Percentiles rank a stretch among this genome's conserved stretches.
phyloP scores from a whole-genome alignment of 306 rosid genomes.

The Begonia loranthoides region DNA sequence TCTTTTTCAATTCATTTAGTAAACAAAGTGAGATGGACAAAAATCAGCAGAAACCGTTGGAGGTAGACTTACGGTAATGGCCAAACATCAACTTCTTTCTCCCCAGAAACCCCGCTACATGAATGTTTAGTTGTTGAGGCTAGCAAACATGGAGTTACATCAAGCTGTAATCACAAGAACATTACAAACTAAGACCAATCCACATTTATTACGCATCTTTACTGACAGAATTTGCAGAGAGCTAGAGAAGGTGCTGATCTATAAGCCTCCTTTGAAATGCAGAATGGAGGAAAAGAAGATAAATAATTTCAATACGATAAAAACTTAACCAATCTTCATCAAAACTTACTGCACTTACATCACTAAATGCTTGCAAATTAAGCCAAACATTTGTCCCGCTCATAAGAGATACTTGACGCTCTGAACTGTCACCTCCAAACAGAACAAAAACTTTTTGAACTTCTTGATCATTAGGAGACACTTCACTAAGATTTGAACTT shows the following conservation, averaged over 20 bases:
- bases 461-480: slow-evolving; percentile 24
- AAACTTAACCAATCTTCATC: slow-evolving; percentile 8
- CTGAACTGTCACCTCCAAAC: slow-evolving; percentile 93
- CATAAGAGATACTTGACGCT: slow-evolving; percentile 98
- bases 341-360: slow-evolving; percentile 42
- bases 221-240: no score
- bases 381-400: slow-evolving; percentile 99
- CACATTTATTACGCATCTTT: background rate
- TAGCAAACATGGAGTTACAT: slow-evolving; percentile 85
- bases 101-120: slow-evolving; percentile 14
- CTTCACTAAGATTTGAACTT: slow-evolving; percentile 21
- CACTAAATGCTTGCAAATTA: slow-evolving; percentile 77
- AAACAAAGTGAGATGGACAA: background rate
- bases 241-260: no score
- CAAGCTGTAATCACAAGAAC: slow-evolving; percentile 49
- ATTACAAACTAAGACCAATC: slow-evolving; percentile 7
- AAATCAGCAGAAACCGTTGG: background rate
- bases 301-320: background rate
- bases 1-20: no score
- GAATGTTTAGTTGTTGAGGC: slow-evolving; percentile 37
- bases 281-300: background rate
- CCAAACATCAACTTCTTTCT: slow-evolving; percentile 50
- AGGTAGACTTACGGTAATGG: slow-evolving; percentile 71
- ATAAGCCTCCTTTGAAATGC: background rate
- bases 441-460: slow-evolving; percentile 65